Conservation (phyloP, 768 basidiomycete species). For the Russula ochroleuca region DNA sequence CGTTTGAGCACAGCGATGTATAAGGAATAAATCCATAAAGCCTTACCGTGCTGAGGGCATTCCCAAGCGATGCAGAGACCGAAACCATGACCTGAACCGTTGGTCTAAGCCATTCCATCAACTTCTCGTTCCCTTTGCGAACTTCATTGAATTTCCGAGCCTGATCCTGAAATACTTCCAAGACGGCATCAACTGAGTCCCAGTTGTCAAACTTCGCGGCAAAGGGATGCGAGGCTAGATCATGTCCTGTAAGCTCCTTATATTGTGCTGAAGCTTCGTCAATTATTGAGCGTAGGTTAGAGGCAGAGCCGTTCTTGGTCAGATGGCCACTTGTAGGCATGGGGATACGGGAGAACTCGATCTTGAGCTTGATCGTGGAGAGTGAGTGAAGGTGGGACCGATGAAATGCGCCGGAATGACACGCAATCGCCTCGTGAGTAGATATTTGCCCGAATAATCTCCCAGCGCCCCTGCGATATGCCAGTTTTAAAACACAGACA, state of each 20-base stretch:
- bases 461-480: neutral
- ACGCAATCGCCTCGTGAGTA: neutral
- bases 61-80: neutral
- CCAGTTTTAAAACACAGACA: slow-evolving; percentile 1
- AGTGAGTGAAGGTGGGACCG: neutral
- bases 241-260: neutral
- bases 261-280: neutral
- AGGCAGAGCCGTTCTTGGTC: neutral
- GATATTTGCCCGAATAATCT: neutral
- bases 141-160: neutral
- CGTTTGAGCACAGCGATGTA: neutral
- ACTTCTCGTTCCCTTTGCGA: neutral
- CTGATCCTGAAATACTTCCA: neutral
- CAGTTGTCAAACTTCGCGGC: slow-evolving; percentile 1
- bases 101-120: neutral
- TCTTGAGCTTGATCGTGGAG: neutral
- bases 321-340: neutral
- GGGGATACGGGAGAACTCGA: no score
- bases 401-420: neutral
- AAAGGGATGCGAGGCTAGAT: neutral
- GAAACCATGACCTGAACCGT: neutral
- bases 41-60: neutral
- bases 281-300: neutral
- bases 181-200: neutral
- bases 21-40: neutral